These are phyloP conservation scores for Ophiostoma novo-ulmi DNA, from an alignment of 2,329 filamentous ascomycete species.

Conservation along the genomic window DNA sequence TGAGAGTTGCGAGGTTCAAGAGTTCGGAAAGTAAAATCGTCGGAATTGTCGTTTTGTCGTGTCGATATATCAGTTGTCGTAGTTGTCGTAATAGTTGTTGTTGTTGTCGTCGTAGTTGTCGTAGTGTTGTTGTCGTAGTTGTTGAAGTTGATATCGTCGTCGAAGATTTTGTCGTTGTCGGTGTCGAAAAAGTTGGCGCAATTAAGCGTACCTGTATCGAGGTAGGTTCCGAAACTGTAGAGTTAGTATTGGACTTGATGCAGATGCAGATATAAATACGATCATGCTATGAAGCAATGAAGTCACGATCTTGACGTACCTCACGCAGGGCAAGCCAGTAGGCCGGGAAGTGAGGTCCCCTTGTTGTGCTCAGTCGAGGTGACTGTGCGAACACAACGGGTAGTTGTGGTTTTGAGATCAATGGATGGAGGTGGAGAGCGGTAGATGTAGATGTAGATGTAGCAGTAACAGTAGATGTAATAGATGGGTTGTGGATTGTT, in stretches of 20 bases:
- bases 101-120: slow-evolving; percentile 22
- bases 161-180: slow-evolving; percentile 27
- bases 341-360: slow-evolving; percentile 55
- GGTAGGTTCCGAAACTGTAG: slow-evolving; percentile 33
- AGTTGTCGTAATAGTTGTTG: slow-evolving; percentile 12
- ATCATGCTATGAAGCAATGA: not conserved
- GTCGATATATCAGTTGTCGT: slow-evolving; percentile 20
- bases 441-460: not conserved
- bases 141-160: slow-evolving; percentile 18
- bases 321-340: slow-evolving; percentile 81
- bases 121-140: slow-evolving; percentile 20
- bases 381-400: slow-evolving; percentile 32
- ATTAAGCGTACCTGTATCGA: slow-evolving; percentile 44
- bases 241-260: slow-evolving; percentile 17
- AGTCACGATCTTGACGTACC: slow-evolving; percentile 45
- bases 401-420: slow-evolving; percentile 9
- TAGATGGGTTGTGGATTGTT: not conserved
- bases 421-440: slow-evolving; percentile 26
- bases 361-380: slow-evolving; percentile 46
- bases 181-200: slow-evolving; percentile 43
- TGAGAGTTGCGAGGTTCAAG: slow-evolving; percentile 26
- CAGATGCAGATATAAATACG: not conserved
- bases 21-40: slow-evolving; percentile 30
- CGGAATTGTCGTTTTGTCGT: slow-evolving; percentile 21
- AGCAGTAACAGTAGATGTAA: not conserved